Evolutionary conservation across 495 filamentous ascomycete genomes (phyloP).

Genomic region (Podospora conica): DNA sequence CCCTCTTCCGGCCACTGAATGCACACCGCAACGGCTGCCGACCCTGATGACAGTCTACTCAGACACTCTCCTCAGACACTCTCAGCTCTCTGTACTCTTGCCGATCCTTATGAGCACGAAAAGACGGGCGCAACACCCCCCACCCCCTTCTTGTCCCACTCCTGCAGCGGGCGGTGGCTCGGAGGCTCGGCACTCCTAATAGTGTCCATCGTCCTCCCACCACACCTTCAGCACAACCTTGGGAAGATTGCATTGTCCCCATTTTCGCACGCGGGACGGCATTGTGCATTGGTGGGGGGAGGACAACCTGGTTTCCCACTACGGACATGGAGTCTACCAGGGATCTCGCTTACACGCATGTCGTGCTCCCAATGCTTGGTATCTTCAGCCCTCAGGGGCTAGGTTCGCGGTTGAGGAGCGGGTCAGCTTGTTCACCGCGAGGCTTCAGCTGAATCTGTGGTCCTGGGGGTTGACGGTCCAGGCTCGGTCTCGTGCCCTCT

Average conservation of each 20-base stretch:
- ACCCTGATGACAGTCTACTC: neutral
- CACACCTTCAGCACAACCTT: neutral
- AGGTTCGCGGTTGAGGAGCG: neutral
- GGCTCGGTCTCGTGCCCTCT: neutral
- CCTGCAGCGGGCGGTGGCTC: neutral
- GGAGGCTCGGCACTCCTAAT: neutral
- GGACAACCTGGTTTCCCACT: neutral
- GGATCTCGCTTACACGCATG: neutral
- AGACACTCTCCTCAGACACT: neutral
- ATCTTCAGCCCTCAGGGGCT: neutral
- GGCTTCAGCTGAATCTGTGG: neutral
- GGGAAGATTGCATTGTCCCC: neutral
- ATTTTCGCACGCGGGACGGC: neutral
- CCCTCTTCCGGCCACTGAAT: neutral
- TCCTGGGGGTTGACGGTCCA: neutral
- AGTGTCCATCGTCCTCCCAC: neutral
- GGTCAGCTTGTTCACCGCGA: neutral
- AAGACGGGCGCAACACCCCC: neutral
- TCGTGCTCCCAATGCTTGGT: neutral
- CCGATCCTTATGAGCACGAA: neutral
- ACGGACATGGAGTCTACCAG: neutral
- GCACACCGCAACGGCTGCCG: neutral
- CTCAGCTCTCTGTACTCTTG: neutral
- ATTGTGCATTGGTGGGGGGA: neutral
- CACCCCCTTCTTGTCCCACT: neutral